Evolutionary conservation across 768 basidiomycete species (phyloP), one percentile per base, ranked within the genome.

Genomic region (Tylopilus sp.): DNA sequence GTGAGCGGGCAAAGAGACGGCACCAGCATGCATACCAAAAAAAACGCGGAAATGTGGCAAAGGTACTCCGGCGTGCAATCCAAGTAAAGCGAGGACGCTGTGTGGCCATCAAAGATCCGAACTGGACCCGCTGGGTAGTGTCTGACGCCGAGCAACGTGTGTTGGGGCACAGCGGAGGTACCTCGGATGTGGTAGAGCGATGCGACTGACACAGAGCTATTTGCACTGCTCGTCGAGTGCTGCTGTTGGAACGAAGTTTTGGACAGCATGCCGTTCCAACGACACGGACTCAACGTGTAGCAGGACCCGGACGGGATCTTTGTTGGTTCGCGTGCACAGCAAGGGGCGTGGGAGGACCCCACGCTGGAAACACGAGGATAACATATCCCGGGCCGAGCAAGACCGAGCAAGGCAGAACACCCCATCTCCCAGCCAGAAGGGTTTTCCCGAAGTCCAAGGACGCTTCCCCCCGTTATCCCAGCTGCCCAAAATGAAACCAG

Each of bases 361-460:
- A 61, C 41, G 68, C 47, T 38, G 56, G 46, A 58, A 59, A 61
- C 68, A 70, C 60, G 67, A 68, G 68, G 66, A 51, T 47, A 48
- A 36, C 28, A 28, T 28, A 10, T 5, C 42, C 40, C 62, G 65
- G 65, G 4, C 60, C 57, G 65, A 46, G 15, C 33, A 21, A 25
- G 11, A 15, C 22, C n/a, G n/a, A n/a, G n/a, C n/a, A n/a, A 25
- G 51, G 45, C n/a, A 42, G 28, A n/a, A 28, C 28, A 28, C 28
- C 26, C 46, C 22, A 43, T 52, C 45, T 55, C 28, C 28, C 53
- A 35, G 39, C 45, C 17, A 45, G 28, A 47, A 48, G 55, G 53
- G 44, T 38, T 39, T 51, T 57, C 40, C 64, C 61, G 53, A 48
- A 44, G 46, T 38, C 25, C 36, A 23, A 38, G 35, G 33, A 35